These are phyloP conservation scores for Ophiocordyceps camponoti-leonardi DNA, from an alignment of 2,329 filamentous ascomycete species.

Conservation along the genomic window DNA sequence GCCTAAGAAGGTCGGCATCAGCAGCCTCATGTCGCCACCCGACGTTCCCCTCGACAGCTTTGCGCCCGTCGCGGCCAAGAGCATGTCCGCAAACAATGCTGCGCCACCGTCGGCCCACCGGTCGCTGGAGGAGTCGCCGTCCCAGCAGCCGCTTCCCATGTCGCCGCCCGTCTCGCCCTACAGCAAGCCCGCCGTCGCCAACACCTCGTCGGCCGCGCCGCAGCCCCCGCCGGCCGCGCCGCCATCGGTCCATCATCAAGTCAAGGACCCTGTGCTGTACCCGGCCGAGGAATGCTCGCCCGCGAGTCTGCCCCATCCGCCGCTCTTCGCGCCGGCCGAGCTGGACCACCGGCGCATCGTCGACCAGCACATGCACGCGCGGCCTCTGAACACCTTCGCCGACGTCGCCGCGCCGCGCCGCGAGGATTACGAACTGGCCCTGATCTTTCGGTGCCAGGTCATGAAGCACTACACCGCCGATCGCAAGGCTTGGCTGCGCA, in stretches of 20 bases:
- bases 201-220: conserved; percentile 11
- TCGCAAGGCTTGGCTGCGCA: conserved; percentile 28
- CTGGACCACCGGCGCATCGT: conserved; percentile 27
- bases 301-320: conserved; percentile 24
- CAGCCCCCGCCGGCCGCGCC: conserved; percentile 4
- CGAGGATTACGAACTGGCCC: conserved; percentile 34
- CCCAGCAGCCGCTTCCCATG: conserved; percentile 22
- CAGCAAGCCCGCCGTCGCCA: conserved; percentile 20
- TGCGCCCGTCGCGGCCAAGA: conserved; percentile 5
- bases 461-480: conserved; percentile 26
- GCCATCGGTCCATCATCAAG: conserved; percentile 6
- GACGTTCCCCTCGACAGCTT: conserved; percentile 39
- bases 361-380: conserved; percentile 29
- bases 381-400: conserved; percentile 23
- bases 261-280: conserved; percentile 42
- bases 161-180: conserved; percentile 41
- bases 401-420: conserved; percentile 26
- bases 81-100: background rate
- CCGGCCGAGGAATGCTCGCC: conserved; percentile 24
- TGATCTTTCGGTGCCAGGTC: conserved; percentile 35
- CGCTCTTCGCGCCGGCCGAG: conserved; percentile 30
- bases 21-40: conserved; percentile 44
- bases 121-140: conserved; percentile 3
- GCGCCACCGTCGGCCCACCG: background rate
- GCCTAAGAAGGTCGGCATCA: conserved; percentile 29